A percentile compares a stretch with the other conserved stretches of the same genome.
These are phyloP conservation scores for Neurospora intermedia DNA, from an alignment of 495 filamentous ascomycete genomes.

Conservation along the genomic window DNA sequence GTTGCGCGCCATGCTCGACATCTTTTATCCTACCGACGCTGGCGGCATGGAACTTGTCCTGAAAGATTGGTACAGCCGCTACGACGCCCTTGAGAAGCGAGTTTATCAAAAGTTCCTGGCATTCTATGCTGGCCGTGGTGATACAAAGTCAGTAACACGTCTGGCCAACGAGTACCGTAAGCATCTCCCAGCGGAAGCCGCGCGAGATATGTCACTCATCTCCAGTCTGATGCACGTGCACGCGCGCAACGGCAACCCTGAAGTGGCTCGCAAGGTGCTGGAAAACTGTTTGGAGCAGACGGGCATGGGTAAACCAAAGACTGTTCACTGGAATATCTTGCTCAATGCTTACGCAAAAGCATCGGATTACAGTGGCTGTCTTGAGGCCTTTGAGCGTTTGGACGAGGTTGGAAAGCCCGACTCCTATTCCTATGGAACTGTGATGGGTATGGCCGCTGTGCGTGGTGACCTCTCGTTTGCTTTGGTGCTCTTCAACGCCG, in stretches of 20 bases:
- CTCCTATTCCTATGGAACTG: conserved; percentile 50
- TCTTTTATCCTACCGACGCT: conserved; percentile 26
- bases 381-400: conserved; percentile 49
- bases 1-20: conserved; percentile 16
- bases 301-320: conserved; percentile 39
- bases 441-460: conserved; percentile 62
- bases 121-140: conserved; percentile 44
- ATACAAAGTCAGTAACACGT: conserved; percentile 37
- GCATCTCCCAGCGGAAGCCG: conserved; percentile 24
- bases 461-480: conserved; percentile 65
- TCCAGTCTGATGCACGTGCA: conserved; percentile 52
- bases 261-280: conserved; percentile 48
- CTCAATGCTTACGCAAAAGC: conserved; percentile 58
- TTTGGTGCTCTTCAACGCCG: conserved; percentile 48
- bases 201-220: conserved; percentile 22
- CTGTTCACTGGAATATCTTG: conserved; percentile 61
- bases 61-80: conserved; percentile 40
- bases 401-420: conserved; percentile 39
- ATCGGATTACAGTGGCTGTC: conserved; percentile 52
- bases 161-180: conserved; percentile 45
- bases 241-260: conserved; percentile 50
- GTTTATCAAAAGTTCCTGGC: conserved; percentile 40
- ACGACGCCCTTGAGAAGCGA: conserved; percentile 24
- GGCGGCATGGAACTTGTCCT: conserved; percentile 40
- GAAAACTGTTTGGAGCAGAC: conserved; percentile 42